These are phyloP conservation scores for Lactifluus volemus DNA, from an alignment of 768 basidiomycete species.

Conservation along the genomic window DNA sequence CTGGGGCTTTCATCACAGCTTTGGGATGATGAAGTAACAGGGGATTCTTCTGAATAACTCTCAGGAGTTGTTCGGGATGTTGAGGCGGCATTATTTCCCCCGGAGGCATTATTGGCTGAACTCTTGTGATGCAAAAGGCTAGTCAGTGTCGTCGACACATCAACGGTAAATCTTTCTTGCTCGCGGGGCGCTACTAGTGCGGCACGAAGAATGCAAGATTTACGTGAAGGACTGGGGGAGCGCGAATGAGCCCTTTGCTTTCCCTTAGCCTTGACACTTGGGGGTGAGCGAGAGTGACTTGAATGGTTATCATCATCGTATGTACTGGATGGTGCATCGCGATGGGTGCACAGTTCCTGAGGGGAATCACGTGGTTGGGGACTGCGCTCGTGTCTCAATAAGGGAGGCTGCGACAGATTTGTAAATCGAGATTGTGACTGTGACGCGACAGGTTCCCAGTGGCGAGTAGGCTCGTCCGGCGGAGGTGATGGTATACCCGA, in stretches of 20 bases:
- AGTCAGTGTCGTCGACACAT: neutral
- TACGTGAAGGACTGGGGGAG: neutral
- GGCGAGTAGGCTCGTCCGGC: constrained; percentile 23
- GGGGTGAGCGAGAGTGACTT: neutral
- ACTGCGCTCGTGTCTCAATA: neutral
- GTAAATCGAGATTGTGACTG: constrained; percentile 14
- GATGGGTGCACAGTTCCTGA: neutral
- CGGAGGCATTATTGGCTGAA: neutral
- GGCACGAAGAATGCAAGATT: neutral
- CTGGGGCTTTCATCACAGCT: neutral
- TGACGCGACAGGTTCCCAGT: constrained; percentile 23
- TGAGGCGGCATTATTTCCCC: neutral
- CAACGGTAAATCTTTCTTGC: neutral
- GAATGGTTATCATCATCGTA: neutral
- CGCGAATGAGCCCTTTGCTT: constrained; percentile 1
- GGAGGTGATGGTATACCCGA: constrained; percentile 32
- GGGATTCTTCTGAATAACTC: neutral
- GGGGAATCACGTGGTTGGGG: neutral
- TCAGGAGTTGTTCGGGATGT: neutral
- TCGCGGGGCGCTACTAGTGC: neutral
- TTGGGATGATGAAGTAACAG: neutral
- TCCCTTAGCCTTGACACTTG: neutral
- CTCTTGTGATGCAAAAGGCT: neutral
- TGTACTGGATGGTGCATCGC: neutral
- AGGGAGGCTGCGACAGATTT: too few relatives aligned